These are phyloP conservation scores for Clonostachys sp. DNA, from an alignment of 2,329 filamentous ascomycete species.

Conservation along the genomic window DNA sequence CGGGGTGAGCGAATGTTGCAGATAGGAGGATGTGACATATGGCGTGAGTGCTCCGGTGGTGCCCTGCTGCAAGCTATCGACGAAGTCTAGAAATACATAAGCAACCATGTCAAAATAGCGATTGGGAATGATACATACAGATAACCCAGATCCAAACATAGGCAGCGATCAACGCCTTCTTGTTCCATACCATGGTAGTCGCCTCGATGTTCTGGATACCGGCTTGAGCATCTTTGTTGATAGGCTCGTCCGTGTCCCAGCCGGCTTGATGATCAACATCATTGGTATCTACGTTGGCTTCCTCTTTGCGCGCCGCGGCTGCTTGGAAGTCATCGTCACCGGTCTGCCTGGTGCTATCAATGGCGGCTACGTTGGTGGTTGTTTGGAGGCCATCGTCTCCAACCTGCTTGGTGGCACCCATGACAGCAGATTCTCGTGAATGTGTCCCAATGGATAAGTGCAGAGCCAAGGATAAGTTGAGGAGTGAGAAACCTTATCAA, in stretches of 20 bases:
- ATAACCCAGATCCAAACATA: constrained; percentile 40
- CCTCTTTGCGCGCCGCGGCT: constrained; percentile 1
- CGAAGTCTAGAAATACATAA: constrained; percentile 14
- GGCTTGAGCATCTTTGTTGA: constrained; percentile 6
- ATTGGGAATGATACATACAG: constrained; percentile 39
- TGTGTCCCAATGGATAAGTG: too few relatives aligned
- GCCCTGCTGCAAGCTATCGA: constrained; percentile 32
- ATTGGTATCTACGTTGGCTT: background rate
- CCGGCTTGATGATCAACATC: background rate
- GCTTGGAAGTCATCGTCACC: constrained; percentile 3
- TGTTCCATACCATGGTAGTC: constrained; percentile 17
- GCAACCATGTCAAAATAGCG: constrained; percentile 16
- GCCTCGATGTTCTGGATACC: constrained; percentile 13
- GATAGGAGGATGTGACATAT: constrained; percentile 30
- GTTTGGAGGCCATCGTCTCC: too few relatives aligned
- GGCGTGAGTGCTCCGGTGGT: constrained; percentile 22
- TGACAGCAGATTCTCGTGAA: too few relatives aligned
- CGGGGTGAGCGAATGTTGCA: constrained; percentile 24
- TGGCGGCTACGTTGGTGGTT: too few relatives aligned
- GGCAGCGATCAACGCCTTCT: constrained; percentile 25
- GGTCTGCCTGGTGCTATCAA: too few relatives aligned
- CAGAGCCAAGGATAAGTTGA: too few relatives aligned
- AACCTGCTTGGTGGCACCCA: too few relatives aligned
- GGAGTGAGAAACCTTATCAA: too few relatives aligned
- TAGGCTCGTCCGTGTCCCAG: constrained; percentile 6